Conservation (phyloP, 345 rosid genomes). For the Gossypium rotundifolium region DNA sequence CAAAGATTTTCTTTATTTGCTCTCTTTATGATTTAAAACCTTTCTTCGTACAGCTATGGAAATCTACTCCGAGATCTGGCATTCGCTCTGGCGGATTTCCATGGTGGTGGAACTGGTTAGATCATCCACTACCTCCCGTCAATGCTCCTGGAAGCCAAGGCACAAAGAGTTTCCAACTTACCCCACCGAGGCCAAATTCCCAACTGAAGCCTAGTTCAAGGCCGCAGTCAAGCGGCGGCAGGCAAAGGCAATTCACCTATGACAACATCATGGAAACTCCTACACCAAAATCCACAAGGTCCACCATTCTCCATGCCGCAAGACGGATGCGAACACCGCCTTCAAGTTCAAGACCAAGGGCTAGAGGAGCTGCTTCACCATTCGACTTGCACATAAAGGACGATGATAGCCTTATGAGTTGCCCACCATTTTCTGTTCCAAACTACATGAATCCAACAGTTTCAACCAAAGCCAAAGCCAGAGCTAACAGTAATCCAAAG, state of each 20-base stretch:
- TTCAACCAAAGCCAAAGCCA: constrained; percentile 71
- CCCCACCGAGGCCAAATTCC: constrained; percentile 46
- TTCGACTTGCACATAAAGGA: constrained; percentile 56
- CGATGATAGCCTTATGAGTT: constrained; percentile 83
- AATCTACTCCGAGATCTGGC: constrained; percentile 47
- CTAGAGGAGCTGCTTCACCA: constrained; percentile 50
- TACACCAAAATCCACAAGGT: constrained; percentile 71
- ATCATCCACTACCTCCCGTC: constrained; percentile 46
- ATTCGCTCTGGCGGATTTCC: constrained; percentile 59
- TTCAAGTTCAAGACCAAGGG: constrained; percentile 38
- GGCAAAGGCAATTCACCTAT: constrained; percentile 33
- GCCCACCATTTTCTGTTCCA: constrained; percentile 85
- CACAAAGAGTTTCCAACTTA: constrained; percentile 35
- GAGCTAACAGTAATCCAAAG: constrained; percentile 69
- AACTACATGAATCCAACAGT: constrained; percentile 84
- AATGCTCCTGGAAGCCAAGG: constrained; percentile 39
- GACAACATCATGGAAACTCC: constrained; percentile 51
- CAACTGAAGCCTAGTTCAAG: constrained; percentile 49
- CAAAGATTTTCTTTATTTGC: neutral
- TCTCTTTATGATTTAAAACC: neutral
- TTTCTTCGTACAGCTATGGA: constrained; percentile 44
- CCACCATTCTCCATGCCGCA: constrained; percentile 36
- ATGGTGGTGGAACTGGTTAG: constrained; percentile 98
- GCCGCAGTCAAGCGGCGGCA: constrained; percentile 40
- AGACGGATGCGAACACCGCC: constrained; percentile 49